Percentiles rank a stretch among this genome's conserved stretches.
These are phyloP conservation scores for Botryotinia convoluta DNA, from an alignment of 2,329 filamentous ascomycete species.

Conservation along the genomic window DNA sequence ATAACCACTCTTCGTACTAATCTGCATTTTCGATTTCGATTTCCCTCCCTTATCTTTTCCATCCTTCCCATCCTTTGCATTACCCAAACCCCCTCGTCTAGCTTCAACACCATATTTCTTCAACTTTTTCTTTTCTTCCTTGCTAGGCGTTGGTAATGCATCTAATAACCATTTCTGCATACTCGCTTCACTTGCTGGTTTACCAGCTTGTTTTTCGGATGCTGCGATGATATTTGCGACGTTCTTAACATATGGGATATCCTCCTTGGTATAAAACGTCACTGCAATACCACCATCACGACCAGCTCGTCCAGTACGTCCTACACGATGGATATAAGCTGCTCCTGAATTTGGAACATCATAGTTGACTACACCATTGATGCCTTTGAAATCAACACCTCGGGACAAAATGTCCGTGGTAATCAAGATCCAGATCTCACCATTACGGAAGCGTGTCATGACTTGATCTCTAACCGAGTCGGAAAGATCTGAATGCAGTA, in stretches of 20 bases:
- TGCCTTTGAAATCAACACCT: conserved; percentile 89
- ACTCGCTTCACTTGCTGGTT: conserved; percentile 49
- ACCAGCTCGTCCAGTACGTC: conserved; percentile 85
- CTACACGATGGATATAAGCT: conserved; percentile 89
- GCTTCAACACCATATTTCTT: conserved; percentile 80
- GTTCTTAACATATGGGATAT: conserved; percentile 83
- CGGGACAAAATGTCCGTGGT: conserved; percentile 91
- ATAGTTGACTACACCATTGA: conserved; percentile 97
- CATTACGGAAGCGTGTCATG: conserved; percentile 85
- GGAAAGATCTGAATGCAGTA: conserved; percentile 83
- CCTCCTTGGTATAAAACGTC: conserved; percentile 93
- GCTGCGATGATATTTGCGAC: conserved; percentile 89
- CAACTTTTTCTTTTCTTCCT: conserved; percentile 78
- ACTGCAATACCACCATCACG: conserved; percentile 84
- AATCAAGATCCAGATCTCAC: conserved; percentile 94
- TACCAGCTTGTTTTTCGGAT: conserved; percentile 69
- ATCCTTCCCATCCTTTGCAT: conserved; percentile 44
- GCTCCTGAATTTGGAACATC: conserved; percentile 91
- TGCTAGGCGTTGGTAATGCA: conserved; percentile 77
- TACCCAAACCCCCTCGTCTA: conserved; percentile 47
- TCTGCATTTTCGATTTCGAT: conserved; percentile 48
- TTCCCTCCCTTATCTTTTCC: conserved; percentile 32
- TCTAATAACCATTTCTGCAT: conserved; percentile 86
- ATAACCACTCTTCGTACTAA: conserved; percentile 80
- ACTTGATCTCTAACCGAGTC: conserved; percentile 72